Percentiles rank a stretch among this genome's conserved stretches.
Evolutionary conservation across 495 filamentous ascomycete genomes (phyloP).

Genomic region (Aspergillus leporis): DNA sequence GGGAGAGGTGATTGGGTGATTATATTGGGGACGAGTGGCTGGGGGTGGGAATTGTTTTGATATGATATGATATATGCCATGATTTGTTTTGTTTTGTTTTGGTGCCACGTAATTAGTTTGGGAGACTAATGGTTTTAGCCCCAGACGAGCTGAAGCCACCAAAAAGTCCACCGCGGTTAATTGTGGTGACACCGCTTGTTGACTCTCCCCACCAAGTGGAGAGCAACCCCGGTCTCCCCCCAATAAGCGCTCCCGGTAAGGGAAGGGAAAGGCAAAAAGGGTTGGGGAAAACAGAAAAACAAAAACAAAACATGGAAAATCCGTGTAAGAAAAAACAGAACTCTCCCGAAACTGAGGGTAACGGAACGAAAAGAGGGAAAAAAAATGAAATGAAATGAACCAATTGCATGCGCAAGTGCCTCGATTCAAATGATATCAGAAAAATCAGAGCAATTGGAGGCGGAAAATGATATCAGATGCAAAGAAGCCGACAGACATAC

Average conservation of each 20-base stretch:
- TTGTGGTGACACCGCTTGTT: constrained; percentile 30
- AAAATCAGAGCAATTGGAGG: not conserved
- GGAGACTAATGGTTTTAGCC: constrained; percentile 34
- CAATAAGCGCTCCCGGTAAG: constrained; percentile 7
- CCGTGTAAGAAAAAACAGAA: not conserved
- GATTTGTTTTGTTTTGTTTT: constrained; percentile 25
- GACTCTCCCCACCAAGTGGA: constrained; percentile 21
- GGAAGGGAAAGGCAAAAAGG: too few species aligned
- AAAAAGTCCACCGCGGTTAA: constrained; percentile 6
- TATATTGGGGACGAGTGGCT: constrained; percentile 18
- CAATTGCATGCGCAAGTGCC: too few species aligned
- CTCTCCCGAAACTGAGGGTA: not conserved
- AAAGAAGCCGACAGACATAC: constrained; percentile 27
- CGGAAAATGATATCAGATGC: not conserved
- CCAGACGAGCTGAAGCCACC: constrained; percentile 23
- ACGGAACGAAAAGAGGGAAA: too few species aligned
- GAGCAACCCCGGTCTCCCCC: not conserved
- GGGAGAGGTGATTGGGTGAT: constrained; percentile 22
- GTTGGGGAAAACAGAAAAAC: constrained; percentile 19
- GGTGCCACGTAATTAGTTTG: constrained; percentile 43
- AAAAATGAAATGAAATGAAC: not conserved
- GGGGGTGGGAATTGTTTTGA: constrained; percentile 10
- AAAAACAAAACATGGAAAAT: constrained; percentile 17
- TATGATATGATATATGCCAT: not conserved
- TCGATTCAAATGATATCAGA: not conserved